These are phyloP conservation scores for Xylaria cubensis DNA, from an alignment of 495 filamentous ascomycete genomes.

Conservation along the genomic window DNA sequence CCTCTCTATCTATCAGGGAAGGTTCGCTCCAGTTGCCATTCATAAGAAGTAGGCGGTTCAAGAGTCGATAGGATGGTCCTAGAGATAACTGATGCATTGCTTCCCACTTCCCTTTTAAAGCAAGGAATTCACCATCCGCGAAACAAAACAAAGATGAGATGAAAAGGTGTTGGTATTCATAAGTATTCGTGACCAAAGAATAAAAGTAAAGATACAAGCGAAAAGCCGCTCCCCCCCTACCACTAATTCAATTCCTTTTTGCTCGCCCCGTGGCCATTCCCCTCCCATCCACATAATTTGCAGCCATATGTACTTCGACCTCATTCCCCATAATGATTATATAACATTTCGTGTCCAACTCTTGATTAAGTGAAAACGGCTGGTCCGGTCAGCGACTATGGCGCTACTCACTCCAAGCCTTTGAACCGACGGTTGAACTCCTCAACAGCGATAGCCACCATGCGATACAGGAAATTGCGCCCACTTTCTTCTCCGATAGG, in stretches of 20 bases:
- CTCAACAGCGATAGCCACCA: constrained; percentile 63
- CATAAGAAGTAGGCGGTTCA: neutral
- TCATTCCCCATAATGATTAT: neutral
- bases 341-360: neutral
- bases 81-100: neutral
- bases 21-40: neutral
- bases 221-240: neutral
- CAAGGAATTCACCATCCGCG: neutral
- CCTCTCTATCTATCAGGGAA: neutral
- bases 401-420: constrained; percentile 35
- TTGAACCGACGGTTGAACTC: constrained; percentile 63
- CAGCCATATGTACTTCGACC: neutral
- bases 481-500: constrained; percentile 88
- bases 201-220: constrained; percentile 1
- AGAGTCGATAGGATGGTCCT: neutral
- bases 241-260: neutral
- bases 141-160: neutral
- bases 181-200: neutral
- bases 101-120: neutral
- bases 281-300: neutral
- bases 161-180: neutral
- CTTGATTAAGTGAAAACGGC: neutral
- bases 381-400: neutral
- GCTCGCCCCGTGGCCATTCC: neutral
- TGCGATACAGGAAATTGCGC: constrained; percentile 81